Evolutionary conservation across 345 rosid species (phyloP), one percentile per base, ranked within the genome.

Genomic region (Aegle marmelos): DNA sequence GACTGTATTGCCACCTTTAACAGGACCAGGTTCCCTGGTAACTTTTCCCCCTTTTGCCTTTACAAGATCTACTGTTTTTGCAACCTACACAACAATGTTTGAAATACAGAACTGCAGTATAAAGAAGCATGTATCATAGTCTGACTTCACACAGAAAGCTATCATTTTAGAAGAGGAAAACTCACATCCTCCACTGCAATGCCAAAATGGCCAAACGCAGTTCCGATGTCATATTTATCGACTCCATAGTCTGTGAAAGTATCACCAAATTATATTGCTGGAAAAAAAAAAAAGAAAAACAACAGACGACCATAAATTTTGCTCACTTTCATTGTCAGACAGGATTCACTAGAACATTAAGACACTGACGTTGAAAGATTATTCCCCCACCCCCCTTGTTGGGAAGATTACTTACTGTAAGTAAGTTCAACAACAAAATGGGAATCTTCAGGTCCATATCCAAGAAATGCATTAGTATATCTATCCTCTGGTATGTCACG

Each of bases 401-500:
- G 16, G 11, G 50, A 75, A 53, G n/a, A 76, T 39, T 66, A 72
- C 95, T 82, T 89, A 96, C 97, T 92, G 72, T 92, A 94, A 21
- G 99, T 94, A 74, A 96, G 92, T 79, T 96, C 99, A 74, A 91
- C 87, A 68, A 92, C 95, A 66, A 96, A 96, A 79, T 96, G 94
- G 58, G 95, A 91, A 84, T 96, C 99, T 82, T 96, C 98, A 9
- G 98, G 97, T 56, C 99, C 99, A 85, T 92, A 96, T 79, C 99
- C 99, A 77, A 96, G 98, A 77, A 96, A 96, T 48, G 97, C 99
- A 86, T 96, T 96, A 1, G 92, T 91, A 74, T 96, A 94, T 80
- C 92, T 96, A 81, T 96, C 99, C 85, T 96, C 99, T 6, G 98
- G 99, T 84, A 94, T 91, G 80, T 96, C 99, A 70, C 97, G 98